Evolutionary conservation across 306 rosid genomes (phyloP).

Genomic region (Cucurbita moschata): DNA sequence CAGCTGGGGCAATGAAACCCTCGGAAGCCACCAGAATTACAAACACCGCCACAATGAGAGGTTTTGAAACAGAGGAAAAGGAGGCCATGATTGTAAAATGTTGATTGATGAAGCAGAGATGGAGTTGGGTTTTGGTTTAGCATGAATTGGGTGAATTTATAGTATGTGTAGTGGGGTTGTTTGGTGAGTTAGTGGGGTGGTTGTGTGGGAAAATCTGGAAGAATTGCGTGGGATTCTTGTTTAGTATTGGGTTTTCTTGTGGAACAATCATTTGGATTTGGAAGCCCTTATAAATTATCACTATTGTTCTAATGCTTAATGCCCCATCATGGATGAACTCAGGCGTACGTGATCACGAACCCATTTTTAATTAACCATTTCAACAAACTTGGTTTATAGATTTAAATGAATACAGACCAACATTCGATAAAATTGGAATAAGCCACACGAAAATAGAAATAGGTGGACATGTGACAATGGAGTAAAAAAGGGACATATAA

Average conservation of each 20-base stretch:
- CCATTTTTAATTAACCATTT: too few relatives aligned
- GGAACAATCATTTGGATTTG: background rate
- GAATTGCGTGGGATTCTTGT: constrained; percentile 7
- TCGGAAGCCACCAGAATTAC: constrained; percentile 11
- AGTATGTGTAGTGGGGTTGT: too few relatives aligned
- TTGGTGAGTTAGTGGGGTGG: constrained; percentile 27
- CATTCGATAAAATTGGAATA: too few relatives aligned
- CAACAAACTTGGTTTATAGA: too few relatives aligned
- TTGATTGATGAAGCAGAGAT: background rate
- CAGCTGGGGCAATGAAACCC: constrained; percentile 10
- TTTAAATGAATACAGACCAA: too few relatives aligned
- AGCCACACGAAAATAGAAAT: too few relatives aligned
- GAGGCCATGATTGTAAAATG: background rate
- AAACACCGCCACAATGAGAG: constrained; percentile 3
- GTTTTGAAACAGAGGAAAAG: background rate
- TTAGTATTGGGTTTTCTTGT: background rate
- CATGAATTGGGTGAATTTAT: background rate
- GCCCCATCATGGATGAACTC: too few relatives aligned
- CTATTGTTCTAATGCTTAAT: too few relatives aligned
- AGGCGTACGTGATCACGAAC: too few relatives aligned
- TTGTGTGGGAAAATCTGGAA: constrained; percentile 18
- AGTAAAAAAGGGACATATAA: too few relatives aligned
- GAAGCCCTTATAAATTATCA: too few relatives aligned
- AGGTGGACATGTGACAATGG: too few relatives aligned
- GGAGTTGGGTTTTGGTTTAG: background rate